Conservation (phyloP, 2,329 filamentous ascomycete genomes). For the Fusarium avenaceum region DNA sequence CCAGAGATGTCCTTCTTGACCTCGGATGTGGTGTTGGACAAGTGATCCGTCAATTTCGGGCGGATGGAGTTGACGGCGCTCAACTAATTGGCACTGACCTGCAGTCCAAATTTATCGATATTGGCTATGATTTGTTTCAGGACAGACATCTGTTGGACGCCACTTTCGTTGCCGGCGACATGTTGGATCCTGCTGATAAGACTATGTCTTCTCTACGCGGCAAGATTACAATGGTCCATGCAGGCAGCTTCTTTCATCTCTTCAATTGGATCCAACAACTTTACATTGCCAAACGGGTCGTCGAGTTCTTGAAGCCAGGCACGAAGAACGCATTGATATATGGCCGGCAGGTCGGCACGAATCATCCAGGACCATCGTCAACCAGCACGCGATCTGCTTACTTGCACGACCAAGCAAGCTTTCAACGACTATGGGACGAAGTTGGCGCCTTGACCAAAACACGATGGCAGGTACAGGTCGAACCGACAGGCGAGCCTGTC, state of each 20-base stretch:
- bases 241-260: slow-evolving; percentile 65
- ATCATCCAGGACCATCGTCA: slow-evolving; percentile 43
- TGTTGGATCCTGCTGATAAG: slow-evolving; percentile 59
- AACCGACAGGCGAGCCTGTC: slow-evolving; percentile 48
- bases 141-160: slow-evolving; percentile 64
- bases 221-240: slow-evolving; percentile 63
- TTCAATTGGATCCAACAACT: slow-evolving; percentile 64
- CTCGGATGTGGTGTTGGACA: slow-evolving; percentile 67
- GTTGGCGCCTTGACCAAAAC: slow-evolving; percentile 64
- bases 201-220: slow-evolving; percentile 54
- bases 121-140: slow-evolving; percentile 75
- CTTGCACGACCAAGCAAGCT: slow-evolving; percentile 64
- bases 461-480: slow-evolving; percentile 62
- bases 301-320: slow-evolving; percentile 61
- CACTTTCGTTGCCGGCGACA: slow-evolving; percentile 65
- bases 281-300: slow-evolving; percentile 59
- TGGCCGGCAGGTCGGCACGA: slow-evolving; percentile 64
- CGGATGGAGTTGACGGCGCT: slow-evolving; percentile 63
- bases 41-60: slow-evolving; percentile 62
- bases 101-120: slow-evolving; percentile 64
- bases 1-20: slow-evolving; percentile 61
- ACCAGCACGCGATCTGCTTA: slow-evolving; percentile 53
- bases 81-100: slow-evolving; percentile 66
- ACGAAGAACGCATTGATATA: slow-evolving; percentile 63
- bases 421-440: slow-evolving; percentile 67